A percentile compares a stretch with the other conserved stretches of the same genome.
phyloP scores from a whole-genome alignment of 768 basidiomycete species.

The Royoungia palumana region DNA sequence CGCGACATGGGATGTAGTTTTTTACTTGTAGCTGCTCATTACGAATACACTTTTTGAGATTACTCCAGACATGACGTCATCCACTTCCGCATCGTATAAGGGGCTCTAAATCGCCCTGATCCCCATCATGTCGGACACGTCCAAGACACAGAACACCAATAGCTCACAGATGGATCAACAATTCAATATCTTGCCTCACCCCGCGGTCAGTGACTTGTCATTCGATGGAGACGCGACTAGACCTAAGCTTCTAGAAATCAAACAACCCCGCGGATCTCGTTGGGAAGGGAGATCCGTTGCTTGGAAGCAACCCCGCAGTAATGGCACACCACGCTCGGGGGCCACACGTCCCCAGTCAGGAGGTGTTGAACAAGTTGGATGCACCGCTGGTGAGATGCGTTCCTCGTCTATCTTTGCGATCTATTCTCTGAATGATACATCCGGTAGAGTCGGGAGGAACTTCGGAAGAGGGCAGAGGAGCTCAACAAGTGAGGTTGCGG shows the following conservation, averaged over 20 bases:
- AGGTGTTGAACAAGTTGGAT: slow-evolving; percentile 44
- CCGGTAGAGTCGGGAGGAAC: slow-evolving; percentile 49
- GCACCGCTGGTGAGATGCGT: slow-evolving; percentile 41
- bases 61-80: not conserved
- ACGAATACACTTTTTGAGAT: not conserved
- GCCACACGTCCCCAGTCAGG: slow-evolving; percentile 47
- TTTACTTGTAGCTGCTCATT: slow-evolving; percentile 10
- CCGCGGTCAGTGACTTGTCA: slow-evolving; percentile 43
- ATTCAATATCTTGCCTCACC: slow-evolving; percentile 58
- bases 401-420: not conserved
- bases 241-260: slow-evolving; percentile 40
- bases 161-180: slow-evolving; percentile 32
- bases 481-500: slow-evolving; percentile 35
- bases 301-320: slow-evolving; percentile 39
- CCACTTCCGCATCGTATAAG: not conserved
- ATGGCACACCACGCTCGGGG: slow-evolving; percentile 48
- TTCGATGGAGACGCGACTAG: too few relatives aligned
- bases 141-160: slow-evolving; percentile 3
- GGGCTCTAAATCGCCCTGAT: not conserved
- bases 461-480: slow-evolving; percentile 43
- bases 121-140: slow-evolving; percentile 16
- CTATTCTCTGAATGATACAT: not conserved
- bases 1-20: not conserved
- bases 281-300: slow-evolving; percentile 32
- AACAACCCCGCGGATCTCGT: slow-evolving; percentile 56